Base-by-base conservation (phyloP, 2,329 filamentous ascomycete species). In the Fusarium mexicanum region DNA sequence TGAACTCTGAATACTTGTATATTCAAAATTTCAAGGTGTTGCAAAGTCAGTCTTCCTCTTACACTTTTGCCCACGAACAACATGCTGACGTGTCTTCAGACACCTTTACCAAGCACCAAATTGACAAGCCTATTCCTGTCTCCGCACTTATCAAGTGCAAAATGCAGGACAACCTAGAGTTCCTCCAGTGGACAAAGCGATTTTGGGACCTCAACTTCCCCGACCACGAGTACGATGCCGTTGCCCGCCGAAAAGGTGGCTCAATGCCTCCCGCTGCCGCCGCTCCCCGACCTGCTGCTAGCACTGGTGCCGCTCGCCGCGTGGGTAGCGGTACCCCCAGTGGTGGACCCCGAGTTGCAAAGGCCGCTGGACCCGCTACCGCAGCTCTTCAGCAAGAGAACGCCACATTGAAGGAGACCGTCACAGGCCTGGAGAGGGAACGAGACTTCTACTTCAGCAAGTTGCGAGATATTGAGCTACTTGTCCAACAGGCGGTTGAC, bases 131-230 rank as follows among this genome's bases (percentile, higher is more conserved):
- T 35, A 92, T 99, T 78, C 94, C 94, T 68, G 94, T 98, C 82
- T 91, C 98, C 83, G 87, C 89, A 67, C 91, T 99, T 69, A 91
- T 96, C 79, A 99, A 98, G 85, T 99, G 96, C 89, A 98, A 98
- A 88, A 99, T 99, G 96, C 96, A 99, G 89, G 96, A 99, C 85
- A 99, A 99, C 87, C 93, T 99, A 79, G 96, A 98, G 82, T 99
- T 99, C 83, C 88, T 99, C 70, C 96, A 99, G 86, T 99, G 95
- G 93, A 92, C 92, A 68, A 99, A 99, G 90, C 89, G 90, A 78
- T 98, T 95, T 87, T 99, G 96, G 96, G 96, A 99, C 81, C 94
- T 98, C 82, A 95, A 98, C 88, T 99, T 94, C 85, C 96, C 96
- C 13, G 96, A 96, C 68, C 95, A 96, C 79, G 96, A 98, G 75